Conservation (phyloP, 2,329 filamentous ascomycete species). For the Rutstroemia sp. region DNA sequence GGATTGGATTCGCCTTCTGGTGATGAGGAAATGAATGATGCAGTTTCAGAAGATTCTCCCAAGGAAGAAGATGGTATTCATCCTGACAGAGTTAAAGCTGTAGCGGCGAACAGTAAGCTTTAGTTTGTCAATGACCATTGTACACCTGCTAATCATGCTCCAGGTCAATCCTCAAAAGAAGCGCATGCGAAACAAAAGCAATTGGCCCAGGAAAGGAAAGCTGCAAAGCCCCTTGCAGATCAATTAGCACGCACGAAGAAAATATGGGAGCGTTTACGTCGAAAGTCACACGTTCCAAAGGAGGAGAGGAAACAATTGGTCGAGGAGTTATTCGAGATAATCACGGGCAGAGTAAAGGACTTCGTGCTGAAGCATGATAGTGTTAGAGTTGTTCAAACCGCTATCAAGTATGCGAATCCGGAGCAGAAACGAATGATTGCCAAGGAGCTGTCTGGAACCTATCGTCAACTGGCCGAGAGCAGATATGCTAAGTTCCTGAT, state of each 20-base stretch:
- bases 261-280: conserved; percentile 87
- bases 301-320: conserved; percentile 85
- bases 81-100: conserved; percentile 29
- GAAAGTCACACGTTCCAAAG: conserved; percentile 87
- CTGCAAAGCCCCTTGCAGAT: conserved; percentile 87
- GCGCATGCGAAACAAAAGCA: conserved; percentile 90
- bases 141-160: conserved; percentile 26
- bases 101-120: conserved; percentile 22
- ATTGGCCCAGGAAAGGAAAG: conserved; percentile 79
- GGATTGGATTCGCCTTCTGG: conserved; percentile 28
- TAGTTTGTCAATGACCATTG: conserved; percentile 12
- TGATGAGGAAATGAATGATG: conserved; percentile 11
- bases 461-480: conserved; percentile 81
- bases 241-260: conserved; percentile 86
- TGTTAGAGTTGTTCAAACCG: conserved; percentile 92
- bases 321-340: conserved; percentile 82
- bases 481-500: conserved; percentile 97
- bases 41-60: conserved; percentile 32
- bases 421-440: conserved; percentile 84
- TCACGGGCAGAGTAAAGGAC: conserved; percentile 85
- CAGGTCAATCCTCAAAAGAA: conserved; percentile 67
- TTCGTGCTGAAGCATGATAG: conserved; percentile 98
- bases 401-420: conserved; percentile 86
- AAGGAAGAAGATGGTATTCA: conserved; percentile 29
- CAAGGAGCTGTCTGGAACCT: conserved; percentile 75